Evolutionary conservation across 345 rosid genomes (phyloP), one percentile per base, ranked within the genome.

Genomic region (Mallotus nudiflorus): DNA sequence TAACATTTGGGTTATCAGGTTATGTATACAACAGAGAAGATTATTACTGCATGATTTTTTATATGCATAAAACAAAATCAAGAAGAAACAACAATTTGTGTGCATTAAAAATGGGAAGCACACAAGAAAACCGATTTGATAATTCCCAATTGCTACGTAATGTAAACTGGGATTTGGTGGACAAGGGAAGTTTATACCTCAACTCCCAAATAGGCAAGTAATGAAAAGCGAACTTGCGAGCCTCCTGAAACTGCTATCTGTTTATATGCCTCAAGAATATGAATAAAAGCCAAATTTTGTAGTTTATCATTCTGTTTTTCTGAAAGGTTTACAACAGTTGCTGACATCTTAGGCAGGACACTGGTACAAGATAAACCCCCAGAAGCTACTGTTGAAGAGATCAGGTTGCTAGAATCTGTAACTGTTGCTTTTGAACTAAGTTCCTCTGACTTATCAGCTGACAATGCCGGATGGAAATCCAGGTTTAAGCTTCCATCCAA

Each of bases 341-440:
- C 98, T 29, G 88, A 83, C 87, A 94, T 86, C 86, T 88, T 88
- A 73, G 98, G 97, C 74, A 91, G 86, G 65, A 80, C 69, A 83
- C 85, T 67, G 50, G 73, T 78, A 75, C 78, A 61, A 69, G 88
- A 66, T 54, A 84, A 81, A 77, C 81, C 80, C 68, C 75, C 68
- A 72, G 95, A 85, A 60, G 86, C 82, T 44, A 82, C 87, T 20
- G 87, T 82, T 64, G 96, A 91, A 68, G 87, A 82, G 55, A 86
- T 76, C 71, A 85, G 54, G 72, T 80, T 78, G 60, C 51, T 82
- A 60, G 84, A 75, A 85, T 83, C 91, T 3, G 66, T 68, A 57
- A 66, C 81, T 49, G 79, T 73, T 63, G 82, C 78, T 88, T 88
- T 88, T 52, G 98, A 80, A 81, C 97, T 94, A 73, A 76, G 85